Evolutionary conservation across 2,329 filamentous ascomycete genomes (phyloP).

Genomic region (Nemania serpens): DNA sequence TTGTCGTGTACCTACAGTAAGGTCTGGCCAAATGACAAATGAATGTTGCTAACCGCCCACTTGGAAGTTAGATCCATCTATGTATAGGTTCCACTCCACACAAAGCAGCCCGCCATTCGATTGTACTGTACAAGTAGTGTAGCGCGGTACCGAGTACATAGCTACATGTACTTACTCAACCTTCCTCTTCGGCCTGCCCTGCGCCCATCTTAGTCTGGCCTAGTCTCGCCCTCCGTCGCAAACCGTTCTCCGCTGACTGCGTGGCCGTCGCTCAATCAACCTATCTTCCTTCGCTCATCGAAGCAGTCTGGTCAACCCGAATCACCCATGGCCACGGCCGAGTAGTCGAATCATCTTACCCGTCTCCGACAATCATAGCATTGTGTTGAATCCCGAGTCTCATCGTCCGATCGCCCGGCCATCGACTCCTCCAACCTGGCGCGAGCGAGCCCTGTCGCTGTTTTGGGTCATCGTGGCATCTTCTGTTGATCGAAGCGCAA

Average conservation of each 20-base stretch:
- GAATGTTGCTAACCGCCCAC: no score
- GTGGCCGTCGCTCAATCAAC: neutral
- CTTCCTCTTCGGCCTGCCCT: conserved; percentile 5
- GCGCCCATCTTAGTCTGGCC: conserved; percentile 9
- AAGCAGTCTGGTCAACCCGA: conserved; percentile 7
- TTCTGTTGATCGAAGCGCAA: conserved; percentile 36
- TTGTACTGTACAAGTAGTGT: no score
- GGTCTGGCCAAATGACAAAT: no score
- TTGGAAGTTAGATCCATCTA: no score
- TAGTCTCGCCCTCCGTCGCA: conserved; percentile 20
- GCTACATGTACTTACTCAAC: conserved; percentile 1
- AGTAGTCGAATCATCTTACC: conserved; percentile 13
- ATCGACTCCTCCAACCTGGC: conserved; percentile 13
- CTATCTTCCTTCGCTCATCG: conserved; percentile 7
- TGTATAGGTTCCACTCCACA: no score
- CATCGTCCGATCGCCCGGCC: conserved; percentile 9
- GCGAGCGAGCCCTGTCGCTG: conserved; percentile 25
- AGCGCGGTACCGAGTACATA: no score
- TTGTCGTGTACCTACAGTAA: no score
- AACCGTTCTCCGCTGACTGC: conserved; percentile 5
- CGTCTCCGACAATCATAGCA: conserved; percentile 10
- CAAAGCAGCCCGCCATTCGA: no score
- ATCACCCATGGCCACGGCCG: conserved; percentile 17
- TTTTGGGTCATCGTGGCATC: conserved; percentile 37
- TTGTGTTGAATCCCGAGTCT: neutral